A percentile compares a stretch with the other conserved stretches of the same genome.
phyloP scores from a whole-genome alignment of 2,329 filamentous ascomycete species.

The Exophiala mesophila region DNA sequence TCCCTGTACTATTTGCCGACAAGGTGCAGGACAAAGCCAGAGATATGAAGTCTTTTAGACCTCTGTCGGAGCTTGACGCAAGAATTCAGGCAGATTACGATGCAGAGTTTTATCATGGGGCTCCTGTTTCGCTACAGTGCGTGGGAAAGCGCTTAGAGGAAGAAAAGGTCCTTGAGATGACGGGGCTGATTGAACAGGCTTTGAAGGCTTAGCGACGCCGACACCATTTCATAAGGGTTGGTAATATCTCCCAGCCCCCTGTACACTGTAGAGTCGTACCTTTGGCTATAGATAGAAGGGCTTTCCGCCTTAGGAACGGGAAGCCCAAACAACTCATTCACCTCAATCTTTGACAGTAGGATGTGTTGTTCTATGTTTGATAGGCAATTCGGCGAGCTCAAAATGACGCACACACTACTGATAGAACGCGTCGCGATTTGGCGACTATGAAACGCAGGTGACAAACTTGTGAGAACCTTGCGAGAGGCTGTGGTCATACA shows the following conservation, averaged over 20 bases:
- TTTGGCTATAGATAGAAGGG: too few species aligned
- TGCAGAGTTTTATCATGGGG: conserved; percentile 27
- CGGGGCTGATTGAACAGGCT: conserved; percentile 31
- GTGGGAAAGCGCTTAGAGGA: conserved; percentile 26
- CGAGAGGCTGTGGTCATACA: background rate
- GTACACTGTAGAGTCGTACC: too few species aligned
- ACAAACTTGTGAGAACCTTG: conserved; percentile 1
- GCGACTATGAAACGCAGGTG: conserved; percentile 1
- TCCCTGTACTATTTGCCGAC: conserved; percentile 13
- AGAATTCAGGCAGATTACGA: conserved; percentile 25
- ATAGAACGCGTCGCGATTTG: conserved; percentile 1
- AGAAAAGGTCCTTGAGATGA: conserved; percentile 32
- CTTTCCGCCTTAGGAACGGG: too few species aligned
- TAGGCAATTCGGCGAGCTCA: background rate
- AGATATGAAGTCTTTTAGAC: conserved; percentile 18
- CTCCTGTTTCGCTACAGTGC: conserved; percentile 27
- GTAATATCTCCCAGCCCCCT: too few species aligned
- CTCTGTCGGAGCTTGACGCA: conserved; percentile 23
- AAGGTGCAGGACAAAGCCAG: conserved; percentile 5
- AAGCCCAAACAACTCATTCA: too few species aligned
- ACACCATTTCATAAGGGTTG: too few species aligned
- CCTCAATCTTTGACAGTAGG: too few species aligned
- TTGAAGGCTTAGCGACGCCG: conserved; percentile 21
- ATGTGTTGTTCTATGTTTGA: background rate
- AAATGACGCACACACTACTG: background rate